Evolutionary conservation across 345 rosid genomes (phyloP).

Genomic region (Pugionium cornutum): DNA sequence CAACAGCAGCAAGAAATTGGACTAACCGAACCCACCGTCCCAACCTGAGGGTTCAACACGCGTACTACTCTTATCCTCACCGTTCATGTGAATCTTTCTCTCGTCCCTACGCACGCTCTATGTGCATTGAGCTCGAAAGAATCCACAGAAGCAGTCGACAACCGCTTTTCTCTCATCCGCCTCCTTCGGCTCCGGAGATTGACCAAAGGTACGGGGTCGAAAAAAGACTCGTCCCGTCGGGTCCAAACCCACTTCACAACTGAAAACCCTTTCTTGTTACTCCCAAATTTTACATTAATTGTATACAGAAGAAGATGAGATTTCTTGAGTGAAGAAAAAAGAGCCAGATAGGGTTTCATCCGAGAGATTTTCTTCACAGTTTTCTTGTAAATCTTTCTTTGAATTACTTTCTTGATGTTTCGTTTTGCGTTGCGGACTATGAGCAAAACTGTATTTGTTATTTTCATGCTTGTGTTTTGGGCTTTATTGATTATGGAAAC

Average conservation of each 20-base stretch:
- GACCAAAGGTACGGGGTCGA: conserved; percentile 77
- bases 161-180: conserved; percentile 26
- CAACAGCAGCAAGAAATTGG: conserved; percentile 5
- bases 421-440: conserved; percentile 16
- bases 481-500: conserved; percentile 4
- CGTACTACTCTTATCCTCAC: conserved; percentile 36
- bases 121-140: conserved; percentile 43
- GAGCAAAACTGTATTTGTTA: conserved; percentile 3
- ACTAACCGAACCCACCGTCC: conserved; percentile 12
- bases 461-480: conserved; percentile 39
- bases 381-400: conserved; percentile 27
- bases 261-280: conserved; percentile 18
- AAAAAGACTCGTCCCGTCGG: conserved; percentile 88
- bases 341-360: conserved; percentile 8
- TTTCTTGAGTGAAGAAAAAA: conserved; percentile 18
- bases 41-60: conserved; percentile 24
- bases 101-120: conserved; percentile 41
- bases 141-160: conserved; percentile 37
- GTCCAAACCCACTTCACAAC: conserved; percentile 94
- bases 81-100: conserved; percentile 41
- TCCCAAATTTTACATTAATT: no score
- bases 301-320: background rate
- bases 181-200: conserved; percentile 47
- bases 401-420: conserved; percentile 23
- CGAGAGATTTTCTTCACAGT: background rate